Conservation (phyloP, 306 rosid species). For the Cucumis hystrix region DNA sequence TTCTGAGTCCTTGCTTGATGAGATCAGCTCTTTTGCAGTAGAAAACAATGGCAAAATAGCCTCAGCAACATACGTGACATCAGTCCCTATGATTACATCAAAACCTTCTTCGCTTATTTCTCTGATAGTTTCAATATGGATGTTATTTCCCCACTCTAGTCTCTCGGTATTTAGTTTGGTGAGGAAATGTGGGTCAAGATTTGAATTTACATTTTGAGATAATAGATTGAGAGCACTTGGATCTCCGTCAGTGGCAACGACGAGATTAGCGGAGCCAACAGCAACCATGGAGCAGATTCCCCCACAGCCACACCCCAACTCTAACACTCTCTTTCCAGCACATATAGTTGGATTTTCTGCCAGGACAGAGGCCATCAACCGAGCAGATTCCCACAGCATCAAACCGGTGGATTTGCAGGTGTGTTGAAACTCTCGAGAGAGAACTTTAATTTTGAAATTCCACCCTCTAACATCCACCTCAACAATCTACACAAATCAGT, state of each 20-base stretch:
- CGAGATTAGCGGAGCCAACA: conserved; percentile 39
- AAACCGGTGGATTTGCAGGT: conserved; percentile 87
- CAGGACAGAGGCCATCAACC: conserved; percentile 68
- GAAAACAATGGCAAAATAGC: conserved; percentile 69
- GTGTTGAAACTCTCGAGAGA: conserved; percentile 71
- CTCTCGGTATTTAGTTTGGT: conserved; percentile 31
- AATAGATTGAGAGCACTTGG: conserved; percentile 47
- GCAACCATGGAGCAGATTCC: conserved; percentile 88
- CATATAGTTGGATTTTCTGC: conserved; percentile 60
- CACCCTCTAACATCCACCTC: conserved; percentile 42
- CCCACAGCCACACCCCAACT: conserved; percentile 79
- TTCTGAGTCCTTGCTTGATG: conserved; percentile 17
- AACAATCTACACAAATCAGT: conserved; percentile 20
- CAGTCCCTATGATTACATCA: conserved; percentile 76
- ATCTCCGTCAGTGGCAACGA: conserved; percentile 84
- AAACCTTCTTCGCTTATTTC: conserved; percentile 36
- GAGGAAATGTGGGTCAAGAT: conserved; percentile 30
- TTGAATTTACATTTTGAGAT: conserved; percentile 41
- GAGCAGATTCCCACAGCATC: conserved; percentile 96
- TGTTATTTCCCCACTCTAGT: conserved; percentile 66
- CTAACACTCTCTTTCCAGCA: conserved; percentile 64
- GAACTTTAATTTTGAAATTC: conserved; percentile 50
- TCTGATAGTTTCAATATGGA: conserved; percentile 53
- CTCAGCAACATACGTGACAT: conserved; percentile 66
- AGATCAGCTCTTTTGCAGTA: conserved; percentile 59